These are phyloP conservation scores for Kuraishia molischiana DNA, from an alignment of 805 yeast genomes.

Conservation along the genomic window DNA sequence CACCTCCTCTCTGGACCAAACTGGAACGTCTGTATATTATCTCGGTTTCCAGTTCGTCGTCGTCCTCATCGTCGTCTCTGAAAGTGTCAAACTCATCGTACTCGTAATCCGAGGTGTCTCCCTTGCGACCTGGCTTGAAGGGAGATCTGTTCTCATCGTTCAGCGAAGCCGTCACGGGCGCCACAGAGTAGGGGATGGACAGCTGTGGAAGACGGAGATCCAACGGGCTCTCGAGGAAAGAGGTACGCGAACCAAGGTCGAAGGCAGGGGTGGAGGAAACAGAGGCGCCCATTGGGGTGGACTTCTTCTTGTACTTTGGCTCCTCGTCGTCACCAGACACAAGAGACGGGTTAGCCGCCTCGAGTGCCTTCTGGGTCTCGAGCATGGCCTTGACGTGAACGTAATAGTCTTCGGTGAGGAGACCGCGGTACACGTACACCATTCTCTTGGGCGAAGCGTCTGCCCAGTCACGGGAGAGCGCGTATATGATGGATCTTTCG, in stretches of 20 bases:
- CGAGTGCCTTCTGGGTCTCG: conserved; percentile 34
- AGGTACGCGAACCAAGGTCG: conserved; percentile 7
- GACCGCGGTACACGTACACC: conserved; percentile 81
- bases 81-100: conserved; percentile 32
- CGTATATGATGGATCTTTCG: conserved; percentile 61
- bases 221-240: conserved; percentile 19
- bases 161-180: conserved; percentile 69
- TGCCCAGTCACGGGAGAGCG: conserved; percentile 83
- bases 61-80: conserved; percentile 26
- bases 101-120: conserved; percentile 29
- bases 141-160: conserved; percentile 6
- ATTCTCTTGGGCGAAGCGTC: conserved; percentile 83
- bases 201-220: conserved; percentile 22
- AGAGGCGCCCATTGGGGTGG: no score
- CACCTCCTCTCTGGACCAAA: conserved; percentile 1
- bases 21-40: neutral
- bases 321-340: neutral
- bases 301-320: conserved; percentile 1
- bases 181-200: conserved; percentile 62
- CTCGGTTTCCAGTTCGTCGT: conserved; percentile 14
- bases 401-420: conserved; percentile 66
- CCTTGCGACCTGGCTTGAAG: conserved; percentile 4
- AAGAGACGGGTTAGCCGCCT: conserved; percentile 9
- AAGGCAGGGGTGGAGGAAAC: neutral
- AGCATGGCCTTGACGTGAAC: conserved; percentile 58